Evolutionary conservation across 371 early-diverging fungal species (phyloP), one percentile per base, ranked within the genome.

Genomic region (Syncephalastrum monosporum): DNA sequence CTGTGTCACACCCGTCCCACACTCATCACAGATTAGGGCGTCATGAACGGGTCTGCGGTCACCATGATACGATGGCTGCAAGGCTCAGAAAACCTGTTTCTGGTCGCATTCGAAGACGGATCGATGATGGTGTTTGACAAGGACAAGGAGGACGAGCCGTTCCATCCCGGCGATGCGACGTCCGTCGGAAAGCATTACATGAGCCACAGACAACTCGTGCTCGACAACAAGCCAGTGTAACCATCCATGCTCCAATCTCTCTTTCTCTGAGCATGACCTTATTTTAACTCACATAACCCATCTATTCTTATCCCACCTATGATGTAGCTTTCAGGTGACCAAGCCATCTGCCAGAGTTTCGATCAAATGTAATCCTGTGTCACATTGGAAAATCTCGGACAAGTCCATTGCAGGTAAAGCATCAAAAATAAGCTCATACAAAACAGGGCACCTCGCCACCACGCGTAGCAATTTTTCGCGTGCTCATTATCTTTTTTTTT

Each of bases 61-160:
- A 90, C 91, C 3, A 86, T 84, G 77, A 84, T 96, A 15, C 83
- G 83, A 63, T 97, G 98, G 98, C 60, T 96, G 51, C 97, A 94
- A 15, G 92, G 89, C 4, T 91, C 93, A 0, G 93, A 94, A 54
- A 86, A 72, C 23, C 68, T 84, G 63, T 95, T 97, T 60, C 83
- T 95, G 78, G 96, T 87, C 0, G 83, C 93, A 0, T 91, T 87
- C 48, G 82, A 86, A 8, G 88, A 90, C 65, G 93, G 92, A 15
- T 80, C 82, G 7, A 69, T 95, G 10, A 77, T 94, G 70, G 67
- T 92, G 5, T 90, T 91, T 75, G 96, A 97, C 72, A 91, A 92
- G 63, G 90, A 91, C 5, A 86, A 89, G 54, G 97, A 96, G 25
- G 96, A 96, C 57, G 76, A 70, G 3, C 38, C 56, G 1, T 75